Base-by-base conservation (phyloP, 2,329 filamentous ascomycete genomes). In the Myriangium duriaei region DNA sequence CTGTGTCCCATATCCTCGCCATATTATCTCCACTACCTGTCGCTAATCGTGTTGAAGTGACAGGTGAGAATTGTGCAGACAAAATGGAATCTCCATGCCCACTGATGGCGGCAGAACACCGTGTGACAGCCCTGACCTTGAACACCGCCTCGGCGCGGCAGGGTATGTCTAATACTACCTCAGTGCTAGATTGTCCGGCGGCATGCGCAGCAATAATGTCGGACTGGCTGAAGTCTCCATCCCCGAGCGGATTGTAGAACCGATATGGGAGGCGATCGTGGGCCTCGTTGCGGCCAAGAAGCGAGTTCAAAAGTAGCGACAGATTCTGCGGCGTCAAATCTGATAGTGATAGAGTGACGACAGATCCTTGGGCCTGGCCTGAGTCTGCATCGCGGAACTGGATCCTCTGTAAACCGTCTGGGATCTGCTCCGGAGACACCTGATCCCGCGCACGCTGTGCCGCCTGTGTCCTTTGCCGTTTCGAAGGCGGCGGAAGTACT, bases 71-170 rank as follows among this genome's bases (percentile, higher is more conserved):
- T 28, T 87, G 77, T 2, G 82, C 79, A 18, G 82, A 74, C 14
- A 96, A 68, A 49, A 96, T 96, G 3, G 87, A 79, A 57, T 94
- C 82, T 28, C 86, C 87, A 59, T 98, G 91, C 10, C 91, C 91
- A 3, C 81, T 78, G 47, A 96, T 92, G 38, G 78, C 78, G 43
- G 87, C 82, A 5, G 87, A 81, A 63, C 91, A 88, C 58, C 91
- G 74, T 34, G 87, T 88, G 30, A 95, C 86, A 9, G 85, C 81
- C 51, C 91, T 86, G 15, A 96, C 91, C 51, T 81, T 79, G 67
- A 95, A 96, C 0, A 96, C 81, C 14, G 88, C 85, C 59, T 98
- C 88, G 0, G 91, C 88, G 26, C 75, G 73, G 55, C 74, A 79
- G 42, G 76, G 71, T 11, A 80, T 68, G 29, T 69, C 67, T 16